Percentiles rank a stretch among this genome's conserved stretches.
Conservation (phyloP, 108 stramenopile species). For the Bacterosira constricta region DNA sequence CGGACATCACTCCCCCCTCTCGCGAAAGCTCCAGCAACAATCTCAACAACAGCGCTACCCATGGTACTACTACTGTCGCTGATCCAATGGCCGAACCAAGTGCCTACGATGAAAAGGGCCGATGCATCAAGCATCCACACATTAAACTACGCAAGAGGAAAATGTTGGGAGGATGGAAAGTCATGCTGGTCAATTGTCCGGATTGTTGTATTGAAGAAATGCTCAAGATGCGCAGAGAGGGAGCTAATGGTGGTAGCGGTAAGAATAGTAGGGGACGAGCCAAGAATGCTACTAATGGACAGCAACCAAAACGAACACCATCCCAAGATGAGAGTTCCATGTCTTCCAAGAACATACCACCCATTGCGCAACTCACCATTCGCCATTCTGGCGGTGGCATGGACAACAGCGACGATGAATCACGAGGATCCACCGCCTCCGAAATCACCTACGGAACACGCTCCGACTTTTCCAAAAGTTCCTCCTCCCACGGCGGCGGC, state of each 20-base stretch:
- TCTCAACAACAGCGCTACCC: too few species aligned
- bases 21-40: background rate
- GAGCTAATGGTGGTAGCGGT: background rate
- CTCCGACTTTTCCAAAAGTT: constrained; percentile 10
- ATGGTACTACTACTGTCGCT: too few species aligned
- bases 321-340: background rate
- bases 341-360: background rate
- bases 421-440: constrained; percentile 26
- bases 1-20: background rate
- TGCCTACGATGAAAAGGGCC: constrained; percentile 36
- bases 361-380: constrained; percentile 1
- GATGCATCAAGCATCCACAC: constrained; percentile 43
- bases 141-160: constrained; percentile 46
- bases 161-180: constrained; percentile 51
- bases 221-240: constrained; percentile 28
- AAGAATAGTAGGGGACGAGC: background rate
- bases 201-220: constrained; percentile 48
- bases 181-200: constrained; percentile 34
- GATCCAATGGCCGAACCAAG: constrained; percentile 12
- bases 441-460: constrained; percentile 43
- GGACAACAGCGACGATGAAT: constrained; percentile 25
- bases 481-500: background rate
- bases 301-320: background rate
- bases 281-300: background rate
- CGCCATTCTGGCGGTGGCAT: constrained; percentile 1